Percentiles rank a stretch among this genome's conserved stretches.
Conservation (phyloP, 2,329 filamentous ascomycete species). For the Cladosporium cucumerinum region DNA sequence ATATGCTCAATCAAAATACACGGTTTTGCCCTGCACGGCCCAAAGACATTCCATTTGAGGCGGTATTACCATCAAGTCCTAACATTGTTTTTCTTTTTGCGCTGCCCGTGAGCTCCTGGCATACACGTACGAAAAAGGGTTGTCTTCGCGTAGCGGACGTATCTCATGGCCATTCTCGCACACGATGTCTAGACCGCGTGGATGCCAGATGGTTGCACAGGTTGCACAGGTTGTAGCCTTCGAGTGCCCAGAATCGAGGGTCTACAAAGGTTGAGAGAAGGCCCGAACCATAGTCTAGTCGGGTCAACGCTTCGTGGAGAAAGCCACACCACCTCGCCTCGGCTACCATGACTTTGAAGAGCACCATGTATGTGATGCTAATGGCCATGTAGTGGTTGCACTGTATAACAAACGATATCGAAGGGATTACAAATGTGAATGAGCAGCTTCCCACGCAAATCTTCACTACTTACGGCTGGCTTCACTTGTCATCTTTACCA, state of each 20-base stretch:
- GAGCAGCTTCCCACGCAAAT: neutral
- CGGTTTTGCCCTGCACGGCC: neutral
- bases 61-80: too few species aligned
- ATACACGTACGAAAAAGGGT: too few species aligned
- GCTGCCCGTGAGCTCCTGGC: too few species aligned
- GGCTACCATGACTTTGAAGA: neutral
- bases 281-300: constrained; percentile 1
- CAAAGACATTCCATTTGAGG: too few species aligned
- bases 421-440: neutral
- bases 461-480: neutral
- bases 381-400: neutral
- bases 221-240: neutral
- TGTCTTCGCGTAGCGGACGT: neutral
- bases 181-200: neutral
- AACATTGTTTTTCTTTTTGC: too few species aligned
- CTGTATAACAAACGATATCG: neutral
- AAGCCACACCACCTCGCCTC: neutral
- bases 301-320: constrained; percentile 9
- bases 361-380: neutral
- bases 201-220: neutral
- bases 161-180: neutral
- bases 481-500: neutral
- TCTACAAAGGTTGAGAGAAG: constrained; percentile 8
- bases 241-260: neutral
- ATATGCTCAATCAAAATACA: neutral